A percentile compares a stretch with the other conserved stretches of the same genome.
Evolutionary conservation across 2,329 filamentous ascomycete species (phyloP).

Genomic region (Mycosphaerella arachidis): DNA sequence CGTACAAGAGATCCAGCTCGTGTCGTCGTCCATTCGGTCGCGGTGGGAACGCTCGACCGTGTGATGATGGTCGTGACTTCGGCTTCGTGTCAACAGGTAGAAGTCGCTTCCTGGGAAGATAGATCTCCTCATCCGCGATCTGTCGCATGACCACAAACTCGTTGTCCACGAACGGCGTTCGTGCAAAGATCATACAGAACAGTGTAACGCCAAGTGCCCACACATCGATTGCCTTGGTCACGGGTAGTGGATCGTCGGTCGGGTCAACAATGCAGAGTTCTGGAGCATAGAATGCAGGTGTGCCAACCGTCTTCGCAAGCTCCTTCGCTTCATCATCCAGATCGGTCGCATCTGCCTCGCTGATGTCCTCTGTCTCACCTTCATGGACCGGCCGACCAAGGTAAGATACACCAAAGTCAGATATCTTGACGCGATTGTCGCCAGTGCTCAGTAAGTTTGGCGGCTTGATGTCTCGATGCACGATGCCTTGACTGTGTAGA

Average conservation of each 20-base stretch:
- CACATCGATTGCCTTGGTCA: constrained; percentile 91
- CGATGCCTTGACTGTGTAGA: constrained; percentile 55
- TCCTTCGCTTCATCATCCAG: constrained; percentile 84
- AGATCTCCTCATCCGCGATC: constrained; percentile 88
- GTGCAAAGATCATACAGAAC: constrained; percentile 90
- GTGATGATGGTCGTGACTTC: constrained; percentile 43
- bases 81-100: constrained; percentile 58
- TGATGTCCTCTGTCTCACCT: constrained; percentile 52
- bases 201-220: constrained; percentile 96
- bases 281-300: constrained; percentile 94
- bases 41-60: constrained; percentile 42
- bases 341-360: constrained; percentile 75
- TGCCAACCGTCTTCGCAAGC: constrained; percentile 96
- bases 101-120: constrained; percentile 78
- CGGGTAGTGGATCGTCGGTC: constrained; percentile 61
- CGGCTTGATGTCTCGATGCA: constrained; percentile 50
- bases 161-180: constrained; percentile 89
- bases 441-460: constrained; percentile 86
- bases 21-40: constrained; percentile 63
- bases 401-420: constrained; percentile 97
- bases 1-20: constrained; percentile 75
- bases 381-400: constrained; percentile 84
- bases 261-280: constrained; percentile 88
- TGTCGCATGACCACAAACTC: constrained; percentile 87
- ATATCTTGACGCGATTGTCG: constrained; percentile 89